phyloP scores from a whole-genome alignment of 495 filamentous ascomycete species.

The Lindgomyces ingoldianus region DNA sequence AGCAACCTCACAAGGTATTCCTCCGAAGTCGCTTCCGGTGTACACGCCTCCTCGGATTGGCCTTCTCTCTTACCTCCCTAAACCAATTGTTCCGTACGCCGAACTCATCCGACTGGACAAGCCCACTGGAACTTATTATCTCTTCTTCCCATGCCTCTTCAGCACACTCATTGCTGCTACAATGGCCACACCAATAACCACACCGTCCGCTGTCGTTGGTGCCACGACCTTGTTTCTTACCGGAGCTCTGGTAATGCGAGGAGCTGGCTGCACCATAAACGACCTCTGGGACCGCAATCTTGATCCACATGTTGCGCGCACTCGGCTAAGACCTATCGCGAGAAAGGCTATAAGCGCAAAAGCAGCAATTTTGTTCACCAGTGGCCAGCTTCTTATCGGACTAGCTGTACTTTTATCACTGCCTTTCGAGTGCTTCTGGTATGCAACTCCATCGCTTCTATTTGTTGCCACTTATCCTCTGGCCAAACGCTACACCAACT shows the following conservation, averaged over 20 bases:
- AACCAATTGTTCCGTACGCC: slow-evolving; percentile 83
- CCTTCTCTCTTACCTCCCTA: slow-evolving; percentile 73
- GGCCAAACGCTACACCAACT: slow-evolving; percentile 91
- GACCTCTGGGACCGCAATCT: slow-evolving; percentile 95
- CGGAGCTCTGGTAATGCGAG: slow-evolving; percentile 92
- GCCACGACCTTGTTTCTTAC: slow-evolving; percentile 78
- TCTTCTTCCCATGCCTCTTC: slow-evolving; percentile 93
- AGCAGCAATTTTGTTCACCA: slow-evolving; percentile 77
- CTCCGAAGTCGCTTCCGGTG: slow-evolving; percentile 32
- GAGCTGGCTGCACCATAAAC: slow-evolving; percentile 97
- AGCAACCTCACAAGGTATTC: slow-evolving; percentile 4
- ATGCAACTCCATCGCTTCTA: slow-evolving; percentile 79
- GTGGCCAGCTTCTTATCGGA: slow-evolving; percentile 76
- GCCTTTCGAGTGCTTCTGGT: slow-evolving; percentile 78
- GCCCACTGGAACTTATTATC: slow-evolving; percentile 90
- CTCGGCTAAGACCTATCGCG: slow-evolving; percentile 84
- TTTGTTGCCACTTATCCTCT: slow-evolving; percentile 85
- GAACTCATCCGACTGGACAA: slow-evolving; percentile 93
- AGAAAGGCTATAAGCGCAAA: slow-evolving; percentile 75
- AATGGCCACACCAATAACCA: slow-evolving; percentile 59
- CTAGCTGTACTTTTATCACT: slow-evolving; percentile 84
- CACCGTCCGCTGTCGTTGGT: slow-evolving; percentile 57
- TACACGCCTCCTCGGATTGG: slow-evolving; percentile 75
- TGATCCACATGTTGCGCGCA: slow-evolving; percentile 86
- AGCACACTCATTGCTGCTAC: slow-evolving; percentile 72